A percentile compares a stretch with the other conserved stretches of the same genome.
Conservation (phyloP, 2,329 filamentous ascomycete genomes). For the Zasmidium cellare region DNA sequence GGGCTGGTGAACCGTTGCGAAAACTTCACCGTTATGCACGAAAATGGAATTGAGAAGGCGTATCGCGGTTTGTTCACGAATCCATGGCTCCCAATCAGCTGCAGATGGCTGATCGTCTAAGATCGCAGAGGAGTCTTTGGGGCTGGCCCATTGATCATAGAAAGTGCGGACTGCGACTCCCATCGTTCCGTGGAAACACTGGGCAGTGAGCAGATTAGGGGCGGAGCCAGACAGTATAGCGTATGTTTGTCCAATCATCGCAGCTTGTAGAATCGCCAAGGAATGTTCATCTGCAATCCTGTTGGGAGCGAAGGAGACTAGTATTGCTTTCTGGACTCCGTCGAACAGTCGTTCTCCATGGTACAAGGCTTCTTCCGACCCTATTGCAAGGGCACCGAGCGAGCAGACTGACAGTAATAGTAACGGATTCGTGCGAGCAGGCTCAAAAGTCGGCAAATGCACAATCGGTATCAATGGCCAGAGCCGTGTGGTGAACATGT, state of each 20-base stretch:
- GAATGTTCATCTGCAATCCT: background rate
- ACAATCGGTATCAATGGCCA: constrained; percentile 9
- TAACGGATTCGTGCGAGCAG: constrained; percentile 9
- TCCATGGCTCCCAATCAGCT: constrained; percentile 5
- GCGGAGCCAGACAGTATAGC: constrained; percentile 6
- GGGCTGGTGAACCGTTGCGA: constrained; percentile 2
- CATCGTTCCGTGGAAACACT: constrained; percentile 6
- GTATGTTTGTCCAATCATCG: constrained; percentile 9
- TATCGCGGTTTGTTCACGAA: background rate
- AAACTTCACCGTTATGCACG: constrained; percentile 11
- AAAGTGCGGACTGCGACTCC: background rate
- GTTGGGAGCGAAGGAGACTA: background rate
- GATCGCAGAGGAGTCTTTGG: background rate
- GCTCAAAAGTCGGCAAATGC: constrained; percentile 9
- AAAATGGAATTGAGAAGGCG: constrained; percentile 4
- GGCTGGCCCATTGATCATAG: background rate
- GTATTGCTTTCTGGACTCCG: constrained; percentile 10
- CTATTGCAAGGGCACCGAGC: constrained; percentile 9
- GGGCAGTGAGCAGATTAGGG: constrained; percentile 2
- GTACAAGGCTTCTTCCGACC: constrained; percentile 1
- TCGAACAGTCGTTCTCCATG: constrained; percentile 11
- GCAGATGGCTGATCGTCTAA: background rate
- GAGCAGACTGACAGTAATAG: constrained; percentile 11
- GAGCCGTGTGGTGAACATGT: constrained; percentile 10
- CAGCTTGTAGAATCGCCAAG: constrained; percentile 7